A percentile compares a stretch with the other conserved stretches of the same genome.
phyloP scores from a whole-genome alignment of 139 green algal genomes.

The Chlamydomonas asymmetrica region DNA sequence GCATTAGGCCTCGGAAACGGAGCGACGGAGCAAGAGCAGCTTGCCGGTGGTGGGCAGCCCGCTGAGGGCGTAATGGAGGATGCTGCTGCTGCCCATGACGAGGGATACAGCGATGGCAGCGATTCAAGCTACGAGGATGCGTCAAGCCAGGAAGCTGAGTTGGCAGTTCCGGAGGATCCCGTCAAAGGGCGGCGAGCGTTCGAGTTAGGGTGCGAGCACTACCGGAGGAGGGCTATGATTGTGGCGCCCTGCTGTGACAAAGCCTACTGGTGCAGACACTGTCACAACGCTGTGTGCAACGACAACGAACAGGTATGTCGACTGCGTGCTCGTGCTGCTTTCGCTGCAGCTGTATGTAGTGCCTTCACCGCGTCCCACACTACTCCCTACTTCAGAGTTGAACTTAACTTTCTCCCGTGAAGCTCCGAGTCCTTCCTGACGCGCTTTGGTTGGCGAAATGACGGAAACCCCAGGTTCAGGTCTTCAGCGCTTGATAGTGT shows the following conservation, averaged over 20 bases:
- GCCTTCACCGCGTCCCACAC: neutral
- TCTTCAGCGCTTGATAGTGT: neutral
- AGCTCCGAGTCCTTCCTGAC: neutral
- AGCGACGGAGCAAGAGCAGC: too few relatives aligned
- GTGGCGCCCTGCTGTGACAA: slow-evolving; percentile 85
- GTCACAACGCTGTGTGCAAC: slow-evolving; percentile 82
- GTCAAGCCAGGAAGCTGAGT: too few relatives aligned
- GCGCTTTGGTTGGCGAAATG: too few relatives aligned
- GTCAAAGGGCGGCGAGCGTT: too few relatives aligned
- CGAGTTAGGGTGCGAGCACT: slow-evolving; percentile 79
- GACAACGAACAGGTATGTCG: slow-evolving; percentile 64
- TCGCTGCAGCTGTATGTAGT: slow-evolving; percentile 1
- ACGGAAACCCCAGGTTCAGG: too few relatives aligned
- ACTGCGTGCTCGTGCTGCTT: slow-evolving; percentile 4
- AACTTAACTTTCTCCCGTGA: neutral
- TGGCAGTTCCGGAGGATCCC: too few relatives aligned
- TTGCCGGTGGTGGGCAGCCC: too few relatives aligned
- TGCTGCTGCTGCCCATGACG: too few relatives aligned
- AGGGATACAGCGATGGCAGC: too few relatives aligned
- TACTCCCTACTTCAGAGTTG: neutral
- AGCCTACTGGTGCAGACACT: slow-evolving; percentile 83
- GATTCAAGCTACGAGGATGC: too few relatives aligned
- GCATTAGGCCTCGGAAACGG: too few relatives aligned
- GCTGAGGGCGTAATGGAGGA: too few relatives aligned
- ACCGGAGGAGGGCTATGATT: slow-evolving; percentile 74